Percentiles rank a stretch among this genome's conserved stretches.
Conservation (phyloP, 2,329 filamentous ascomycete genomes). For the Aspergillus japonicus region DNA sequence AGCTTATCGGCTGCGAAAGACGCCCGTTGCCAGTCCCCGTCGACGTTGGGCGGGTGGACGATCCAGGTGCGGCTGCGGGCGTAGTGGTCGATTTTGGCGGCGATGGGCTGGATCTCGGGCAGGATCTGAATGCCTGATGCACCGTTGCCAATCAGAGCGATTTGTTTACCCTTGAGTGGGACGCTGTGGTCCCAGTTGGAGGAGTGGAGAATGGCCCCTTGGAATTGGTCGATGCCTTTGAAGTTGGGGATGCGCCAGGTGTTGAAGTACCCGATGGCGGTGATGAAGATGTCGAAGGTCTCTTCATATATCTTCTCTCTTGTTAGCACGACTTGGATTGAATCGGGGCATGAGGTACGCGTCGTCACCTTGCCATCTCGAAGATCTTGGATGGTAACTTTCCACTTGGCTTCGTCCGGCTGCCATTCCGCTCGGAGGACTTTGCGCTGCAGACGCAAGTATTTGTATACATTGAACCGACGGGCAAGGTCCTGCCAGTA, state of each 20-base stretch:
- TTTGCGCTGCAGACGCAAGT: constrained; percentile 55
- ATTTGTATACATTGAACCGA: constrained; percentile 64
- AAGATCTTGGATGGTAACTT: constrained; percentile 44
- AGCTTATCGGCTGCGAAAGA: constrained; percentile 54
- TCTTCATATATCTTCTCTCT: constrained; percentile 36
- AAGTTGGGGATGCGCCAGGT: constrained; percentile 63
- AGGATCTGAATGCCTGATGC: constrained; percentile 59
- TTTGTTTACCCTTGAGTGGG: constrained; percentile 50
- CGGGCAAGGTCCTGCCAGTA: constrained; percentile 65
- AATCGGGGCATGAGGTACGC: background rate
- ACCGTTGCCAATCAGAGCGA: constrained; percentile 64
- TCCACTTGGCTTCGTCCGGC: constrained; percentile 55
- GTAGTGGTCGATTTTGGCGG: constrained; percentile 60
- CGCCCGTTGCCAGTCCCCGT: constrained; percentile 55
- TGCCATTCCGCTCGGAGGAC: constrained; percentile 60
- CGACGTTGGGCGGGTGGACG: constrained; percentile 60
- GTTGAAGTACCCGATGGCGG: constrained; percentile 66
- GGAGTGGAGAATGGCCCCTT: constrained; percentile 59
- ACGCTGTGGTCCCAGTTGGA: constrained; percentile 59
- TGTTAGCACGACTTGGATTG: background rate
- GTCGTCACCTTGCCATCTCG: constrained; percentile 21
- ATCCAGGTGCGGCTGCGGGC: constrained; percentile 67
- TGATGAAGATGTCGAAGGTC: constrained; percentile 61
- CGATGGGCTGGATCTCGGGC: constrained; percentile 41
- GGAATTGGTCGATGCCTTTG: constrained; percentile 56